phyloP scores from a whole-genome alignment of 352 stramenopile genomes.

The Phytophthora podocarpi region DNA sequence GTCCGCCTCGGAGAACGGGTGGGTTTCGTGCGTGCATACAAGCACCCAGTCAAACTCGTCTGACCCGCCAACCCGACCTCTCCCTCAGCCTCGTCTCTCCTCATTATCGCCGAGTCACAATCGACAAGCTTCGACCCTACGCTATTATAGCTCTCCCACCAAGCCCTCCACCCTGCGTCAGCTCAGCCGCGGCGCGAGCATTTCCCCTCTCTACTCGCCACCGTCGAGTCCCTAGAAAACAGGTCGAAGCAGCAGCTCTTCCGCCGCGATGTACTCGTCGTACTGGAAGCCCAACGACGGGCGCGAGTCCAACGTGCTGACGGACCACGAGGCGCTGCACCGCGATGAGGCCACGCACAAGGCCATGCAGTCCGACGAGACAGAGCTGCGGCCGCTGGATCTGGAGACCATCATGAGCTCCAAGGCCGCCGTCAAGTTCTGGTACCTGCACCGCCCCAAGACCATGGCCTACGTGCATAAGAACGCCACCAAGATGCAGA shows the following conservation, averaged over 20 bases:
- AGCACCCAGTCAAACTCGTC: background rate
- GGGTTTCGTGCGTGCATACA: slow-evolving; percentile 3
- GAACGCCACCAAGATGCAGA: slow-evolving; percentile 90
- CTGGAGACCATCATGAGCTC: slow-evolving; percentile 89
- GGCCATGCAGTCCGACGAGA: slow-evolving; percentile 83
- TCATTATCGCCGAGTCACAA: slow-evolving; percentile 16
- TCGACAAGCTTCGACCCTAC: slow-evolving; percentile 29
- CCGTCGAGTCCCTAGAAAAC: slow-evolving; percentile 19
- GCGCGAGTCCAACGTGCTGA: slow-evolving; percentile 74
- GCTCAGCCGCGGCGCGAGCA: too few species aligned
- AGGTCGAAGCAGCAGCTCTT: background rate
- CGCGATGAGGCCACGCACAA: slow-evolving; percentile 81
- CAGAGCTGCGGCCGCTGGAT: slow-evolving; percentile 75
- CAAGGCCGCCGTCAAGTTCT: slow-evolving; percentile 90
- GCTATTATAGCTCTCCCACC: too few species aligned
- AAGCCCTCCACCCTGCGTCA: too few species aligned
- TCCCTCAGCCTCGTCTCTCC: slow-evolving; percentile 31
- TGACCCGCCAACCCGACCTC: slow-evolving; percentile 12
- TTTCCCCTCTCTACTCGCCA: slow-evolving; percentile 40
- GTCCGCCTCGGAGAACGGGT: slow-evolving; percentile 20
- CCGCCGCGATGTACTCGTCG: slow-evolving; percentile 79
- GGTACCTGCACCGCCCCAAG: slow-evolving; percentile 88
- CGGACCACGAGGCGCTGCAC: slow-evolving; percentile 85
- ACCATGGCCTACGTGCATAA: slow-evolving; percentile 91
- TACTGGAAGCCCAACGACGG: slow-evolving; percentile 82